Evolutionary conservation across 2,329 filamentous ascomycete species (phyloP).

Genomic region (Ilyonectria destructans): DNA sequence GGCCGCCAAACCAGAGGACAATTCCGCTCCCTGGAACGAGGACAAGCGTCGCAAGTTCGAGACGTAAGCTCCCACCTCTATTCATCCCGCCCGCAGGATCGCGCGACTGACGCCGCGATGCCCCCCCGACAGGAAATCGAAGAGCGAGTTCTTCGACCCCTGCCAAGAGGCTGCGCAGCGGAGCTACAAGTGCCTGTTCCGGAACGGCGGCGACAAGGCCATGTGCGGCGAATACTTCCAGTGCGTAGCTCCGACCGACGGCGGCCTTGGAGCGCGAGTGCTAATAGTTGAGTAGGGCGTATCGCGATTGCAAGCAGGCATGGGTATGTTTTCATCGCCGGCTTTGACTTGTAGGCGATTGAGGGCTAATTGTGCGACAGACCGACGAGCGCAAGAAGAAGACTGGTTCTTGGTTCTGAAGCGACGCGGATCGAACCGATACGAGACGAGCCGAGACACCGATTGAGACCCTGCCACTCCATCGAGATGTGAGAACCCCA

Average conservation of each 20-base stretch:
- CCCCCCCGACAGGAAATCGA: conserved; percentile 76
- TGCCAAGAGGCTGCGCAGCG: conserved; percentile 92
- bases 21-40: conserved; percentile 67
- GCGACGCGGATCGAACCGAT: conserved; percentile 3
- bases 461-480: neutral
- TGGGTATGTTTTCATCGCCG: conserved; percentile 76
- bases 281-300: conserved; percentile 75
- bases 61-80: conserved; percentile 63
- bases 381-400: conserved; percentile 55
- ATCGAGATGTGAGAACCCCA: neutral
- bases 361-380: conserved; percentile 40
- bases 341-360: neutral
- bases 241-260: conserved; percentile 66
- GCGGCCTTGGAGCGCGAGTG: neutral
- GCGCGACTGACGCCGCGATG: conserved; percentile 25
- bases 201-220: conserved; percentile 88
- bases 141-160: conserved; percentile 94
- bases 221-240: conserved; percentile 98
- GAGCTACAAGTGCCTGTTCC: conserved; percentile 89
- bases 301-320: conserved; percentile 93
- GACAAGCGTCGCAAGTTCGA: conserved; percentile 77
- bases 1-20: conserved; percentile 14
- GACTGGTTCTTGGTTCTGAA: conserved; percentile 45
- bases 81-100: neutral
- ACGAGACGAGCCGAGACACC: neutral